Base-by-base conservation (phyloP, 2,329 filamentous ascomycete genomes). In the Beauveria scarabaeidicola region DNA sequence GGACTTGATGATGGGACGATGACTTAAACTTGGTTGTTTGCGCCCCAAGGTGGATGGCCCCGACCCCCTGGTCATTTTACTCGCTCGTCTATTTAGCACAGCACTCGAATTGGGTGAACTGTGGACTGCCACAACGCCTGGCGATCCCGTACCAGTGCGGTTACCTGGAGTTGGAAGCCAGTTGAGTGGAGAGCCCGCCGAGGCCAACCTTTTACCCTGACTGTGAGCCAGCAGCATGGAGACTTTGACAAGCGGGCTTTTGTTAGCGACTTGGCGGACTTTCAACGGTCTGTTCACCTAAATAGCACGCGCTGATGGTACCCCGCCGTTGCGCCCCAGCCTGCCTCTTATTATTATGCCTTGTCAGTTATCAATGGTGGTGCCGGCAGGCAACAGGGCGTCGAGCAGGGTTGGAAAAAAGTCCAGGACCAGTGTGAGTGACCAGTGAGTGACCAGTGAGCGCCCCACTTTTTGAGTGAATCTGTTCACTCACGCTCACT, bases 161-260 rank as follows among this genome's bases (percentile, higher is more conserved):
- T 17, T 58, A 40, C 19, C 50, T 38, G 9, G 13, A 10, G 19
- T 17, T 21, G n/a, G 46, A 58, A 58, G 55, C 44, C 55, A 58
- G 51, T 29, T 58, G 55, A 51, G 55, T 58, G 55, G 55, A 43
- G 52, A 55, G 52, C 19, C 29, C 3, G 23, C 46, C 15, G 25
- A 17, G 36, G 13, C 32, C 19, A 40, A 40, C 29, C 29, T 21
- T 43, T 43, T 44, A 54, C n/a, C 8, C 27, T 51, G 19, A 52
- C 32, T 52, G 48, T 23, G 48, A 36, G 17, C 38, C 38, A 44
- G 11, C n/a, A 11, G 47, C 27, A 19, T 38, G 15, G 10, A 36
- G 13, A 40, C 19, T 13, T 15, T 36, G 32, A 36, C 32, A 32
- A 11, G 29, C 29, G n/a, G 48, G 48, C 11, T 51, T 36, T 13